These are phyloP conservation scores for Nemania bipapillata DNA, from an alignment of 2,329 filamentous ascomycete species.

Conservation along the genomic window DNA sequence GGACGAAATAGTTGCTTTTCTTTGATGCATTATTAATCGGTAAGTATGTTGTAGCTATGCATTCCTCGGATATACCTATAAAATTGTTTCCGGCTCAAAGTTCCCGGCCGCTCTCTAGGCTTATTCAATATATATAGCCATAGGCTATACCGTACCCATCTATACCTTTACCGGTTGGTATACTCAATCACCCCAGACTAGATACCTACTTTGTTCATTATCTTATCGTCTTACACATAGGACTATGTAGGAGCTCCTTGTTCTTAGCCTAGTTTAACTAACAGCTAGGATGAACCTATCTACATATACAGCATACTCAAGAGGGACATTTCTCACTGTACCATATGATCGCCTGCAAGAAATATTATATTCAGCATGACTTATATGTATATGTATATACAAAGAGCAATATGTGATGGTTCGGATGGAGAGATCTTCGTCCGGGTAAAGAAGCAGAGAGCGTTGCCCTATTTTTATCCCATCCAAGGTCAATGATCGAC, in stretches of 20 bases:
- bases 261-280: not conserved
- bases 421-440: not conserved
- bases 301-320: not conserved
- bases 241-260: not conserved
- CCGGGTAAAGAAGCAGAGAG: slow-evolving; percentile 16
- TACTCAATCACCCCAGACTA: too few relatives aligned
- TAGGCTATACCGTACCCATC: not conserved
- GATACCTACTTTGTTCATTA: too few relatives aligned
- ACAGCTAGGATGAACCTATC: not conserved
- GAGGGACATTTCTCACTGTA: too few relatives aligned
- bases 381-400: too few relatives aligned
- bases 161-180: too few relatives aligned
- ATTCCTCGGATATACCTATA: not conserved
- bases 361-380: too few relatives aligned
- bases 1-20: not conserved
- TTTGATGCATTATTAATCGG: not conserved
- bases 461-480: not conserved
- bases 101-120: too few relatives aligned
- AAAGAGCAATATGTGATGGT: not conserved
- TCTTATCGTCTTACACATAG: too few relatives aligned
- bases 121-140: too few relatives aligned
- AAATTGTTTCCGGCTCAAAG: not conserved
- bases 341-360: too few relatives aligned
- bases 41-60: not conserved
- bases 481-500: slow-evolving; percentile 21